Evolutionary conservation across 495 filamentous ascomycete species (phyloP).

Genomic region (Penicillium verhagenii): DNA sequence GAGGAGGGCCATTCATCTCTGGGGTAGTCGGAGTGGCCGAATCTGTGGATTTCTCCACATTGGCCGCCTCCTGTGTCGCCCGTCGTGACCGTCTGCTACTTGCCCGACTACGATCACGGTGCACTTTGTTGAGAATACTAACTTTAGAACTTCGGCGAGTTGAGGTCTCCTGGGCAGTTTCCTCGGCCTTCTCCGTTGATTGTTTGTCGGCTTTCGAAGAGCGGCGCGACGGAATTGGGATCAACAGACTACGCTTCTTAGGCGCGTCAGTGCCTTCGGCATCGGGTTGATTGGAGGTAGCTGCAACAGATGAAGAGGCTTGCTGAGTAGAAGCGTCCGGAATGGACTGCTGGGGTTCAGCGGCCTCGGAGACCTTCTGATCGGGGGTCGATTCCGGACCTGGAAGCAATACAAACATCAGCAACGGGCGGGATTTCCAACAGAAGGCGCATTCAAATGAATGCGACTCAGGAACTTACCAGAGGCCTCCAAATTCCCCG

Average conservation of each 20-base stretch:
- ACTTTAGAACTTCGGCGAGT: conserved; percentile 63
- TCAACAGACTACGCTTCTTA: conserved; percentile 58
- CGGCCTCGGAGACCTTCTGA: conserved; percentile 26
- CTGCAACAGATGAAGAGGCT: conserved; percentile 20
- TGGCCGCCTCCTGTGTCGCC: conserved; percentile 37
- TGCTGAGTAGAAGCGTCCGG: conserved; percentile 25
- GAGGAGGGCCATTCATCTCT: conserved; percentile 33
- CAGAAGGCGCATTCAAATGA: not conserved
- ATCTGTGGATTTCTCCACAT: conserved; percentile 37
- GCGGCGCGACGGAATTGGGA: conserved; percentile 64
- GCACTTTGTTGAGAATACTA: conserved; percentile 65
- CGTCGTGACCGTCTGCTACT: conserved; percentile 59
- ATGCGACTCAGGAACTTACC: conserved; percentile 16
- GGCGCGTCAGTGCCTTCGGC: conserved; percentile 25
- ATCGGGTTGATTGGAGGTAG: conserved; percentile 8
- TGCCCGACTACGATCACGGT: conserved; percentile 66
- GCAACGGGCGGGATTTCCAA: conserved; percentile 4
- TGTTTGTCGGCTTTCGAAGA: conserved; percentile 65
- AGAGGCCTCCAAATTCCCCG: conserved; percentile 23
- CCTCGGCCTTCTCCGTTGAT: conserved; percentile 63
- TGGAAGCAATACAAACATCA: conserved; percentile 20
- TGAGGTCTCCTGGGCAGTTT: conserved; percentile 61
- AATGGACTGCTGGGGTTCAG: conserved; percentile 27
- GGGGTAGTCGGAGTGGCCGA: conserved; percentile 21
- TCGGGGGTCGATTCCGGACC: conserved; percentile 31